A percentile compares a stretch with the other conserved stretches of the same genome.
phyloP scores from a whole-genome alignment of 306 rosid species.

The Trifolium repens region DNA sequence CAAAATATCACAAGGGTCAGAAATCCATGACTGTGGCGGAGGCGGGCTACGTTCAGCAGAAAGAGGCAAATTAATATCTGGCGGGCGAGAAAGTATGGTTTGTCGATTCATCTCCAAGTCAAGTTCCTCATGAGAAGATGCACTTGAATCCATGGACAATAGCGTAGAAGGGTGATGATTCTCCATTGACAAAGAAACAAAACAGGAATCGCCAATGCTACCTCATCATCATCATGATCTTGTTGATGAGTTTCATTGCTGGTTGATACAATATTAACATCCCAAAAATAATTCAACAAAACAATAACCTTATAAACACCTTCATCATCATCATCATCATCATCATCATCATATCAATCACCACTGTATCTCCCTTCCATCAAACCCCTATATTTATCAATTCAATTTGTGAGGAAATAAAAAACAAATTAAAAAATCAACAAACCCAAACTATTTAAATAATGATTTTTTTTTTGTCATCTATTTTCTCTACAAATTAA shows the following conservation, averaged over 20 bases:
- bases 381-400: constrained; percentile 89
- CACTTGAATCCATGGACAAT: constrained; percentile 92
- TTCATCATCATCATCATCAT: constrained; percentile 61
- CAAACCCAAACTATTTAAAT: constrained; percentile 38
- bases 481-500: constrained; percentile 38
- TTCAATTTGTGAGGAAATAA: constrained; percentile 40
- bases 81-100: constrained; percentile 74
- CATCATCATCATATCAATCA: constrained; percentile 75
- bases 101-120: constrained; percentile 88
- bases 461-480: not conserved
- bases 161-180: constrained; percentile 87
- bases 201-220: constrained; percentile 78
- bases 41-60: constrained; percentile 87
- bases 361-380: constrained; percentile 99
- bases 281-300: constrained; percentile 62
- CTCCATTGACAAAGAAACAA: constrained; percentile 80
- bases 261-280: constrained; percentile 61
- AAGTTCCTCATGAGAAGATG: constrained; percentile 88
- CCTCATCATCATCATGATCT: constrained; percentile 34
- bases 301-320: constrained; percentile 67
- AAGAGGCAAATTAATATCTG: constrained; percentile 82
- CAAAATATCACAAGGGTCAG: constrained; percentile 73
- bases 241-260: constrained; percentile 54
- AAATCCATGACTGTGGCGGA: constrained; percentile 68
- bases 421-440: constrained; percentile 36